These are phyloP conservation scores for Cymbopogon citratus DNA, from an alignment of 176 grass and related monocot species.

Conservation along the genomic window DNA sequence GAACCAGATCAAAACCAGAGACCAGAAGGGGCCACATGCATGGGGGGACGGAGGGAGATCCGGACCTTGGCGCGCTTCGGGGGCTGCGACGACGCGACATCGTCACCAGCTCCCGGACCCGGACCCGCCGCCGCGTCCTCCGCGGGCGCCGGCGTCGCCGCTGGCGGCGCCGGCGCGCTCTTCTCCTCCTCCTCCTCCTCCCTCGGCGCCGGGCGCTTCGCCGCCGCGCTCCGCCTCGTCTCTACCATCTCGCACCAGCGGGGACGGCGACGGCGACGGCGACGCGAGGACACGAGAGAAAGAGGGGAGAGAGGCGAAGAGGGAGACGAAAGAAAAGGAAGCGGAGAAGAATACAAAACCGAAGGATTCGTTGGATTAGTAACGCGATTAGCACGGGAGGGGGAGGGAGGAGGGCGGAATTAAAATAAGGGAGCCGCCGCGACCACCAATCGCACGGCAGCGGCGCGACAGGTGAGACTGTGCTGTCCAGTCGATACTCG, in stretches of 20 bases:
- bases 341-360: slow-evolving; percentile 13
- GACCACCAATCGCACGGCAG: not conserved
- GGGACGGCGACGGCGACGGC: too few relatives aligned
- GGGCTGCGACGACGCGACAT: slow-evolving; percentile 21
- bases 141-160: too few relatives aligned
- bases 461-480: slow-evolving; percentile 34
- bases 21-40: not conserved
- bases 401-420: not conserved
- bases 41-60: slow-evolving; percentile 8
- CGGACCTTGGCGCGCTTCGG: slow-evolving; percentile 49
- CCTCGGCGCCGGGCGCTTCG: slow-evolving; percentile 32
- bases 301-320: not conserved
- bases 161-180: too few relatives aligned
- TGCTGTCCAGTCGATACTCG: not conserved
- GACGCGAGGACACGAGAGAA: slow-evolving; percentile 19
- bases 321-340: slow-evolving; percentile 16
- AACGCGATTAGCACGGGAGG: not conserved
- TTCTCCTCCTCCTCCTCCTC: not conserved
- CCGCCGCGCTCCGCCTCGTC: slow-evolving; percentile 49
- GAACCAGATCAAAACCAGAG: slow-evolving; percentile 23
- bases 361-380: slow-evolving; percentile 17
- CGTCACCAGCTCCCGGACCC: too few relatives aligned
- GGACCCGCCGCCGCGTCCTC: too few relatives aligned
- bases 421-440: slow-evolving; percentile 7
- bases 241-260: slow-evolving; percentile 24